Base-by-base conservation (phyloP, 2,329 filamentous ascomycete genomes). In the Aspergillus jensenii region DNA sequence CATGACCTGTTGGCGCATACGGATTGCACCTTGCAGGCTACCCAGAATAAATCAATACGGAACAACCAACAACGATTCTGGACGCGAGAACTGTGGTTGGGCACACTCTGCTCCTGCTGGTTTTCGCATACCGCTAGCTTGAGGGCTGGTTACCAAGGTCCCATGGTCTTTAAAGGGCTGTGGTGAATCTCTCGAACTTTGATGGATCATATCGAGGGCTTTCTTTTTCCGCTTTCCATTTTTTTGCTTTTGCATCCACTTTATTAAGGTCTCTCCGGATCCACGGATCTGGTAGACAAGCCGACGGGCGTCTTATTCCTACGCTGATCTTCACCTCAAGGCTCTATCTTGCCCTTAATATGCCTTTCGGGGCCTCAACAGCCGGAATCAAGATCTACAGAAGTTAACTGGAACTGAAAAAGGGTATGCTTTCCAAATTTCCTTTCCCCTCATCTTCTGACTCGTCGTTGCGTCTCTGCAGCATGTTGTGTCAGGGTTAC, bases 221-320 rank as follows among this genome's bases (percentile, higher is more conserved):
- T 44, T 37, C 35, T 37, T 37, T 37, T 37, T 31, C 9, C 27
- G 8, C 9, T 31, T 31, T 31, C 27, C 35, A 6, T n/a, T 37
- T 55, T 27, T 47, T 55, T 48, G 43, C 44, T 47, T 48, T 55
- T 55, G 19, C 17, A 27, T 21, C 25, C 31, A 23, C 52, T n/a
- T 53, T 41, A 55, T 43, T 49, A 23, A 55, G 45, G 17, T 15
- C 27, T 15, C 21, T 27, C 27, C 19, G 23, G 44, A 27, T 17
- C 52, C 52, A 19, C 27, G 39, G 37, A 3, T 35, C 35, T 43
- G 35, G 44, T 49, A 55, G 8, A 44, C 45, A 21, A 31, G 27
- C 35, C 25, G 19, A 46, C 44, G 23, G 44, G 23, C 17, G 7
- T 27, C 6, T 19, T n/a, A n/a, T 31, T 40, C 17, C 3, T 31